phyloP scores from a whole-genome alignment of 345 rosid genomes.

The Noccaea caerulescens region DNA sequence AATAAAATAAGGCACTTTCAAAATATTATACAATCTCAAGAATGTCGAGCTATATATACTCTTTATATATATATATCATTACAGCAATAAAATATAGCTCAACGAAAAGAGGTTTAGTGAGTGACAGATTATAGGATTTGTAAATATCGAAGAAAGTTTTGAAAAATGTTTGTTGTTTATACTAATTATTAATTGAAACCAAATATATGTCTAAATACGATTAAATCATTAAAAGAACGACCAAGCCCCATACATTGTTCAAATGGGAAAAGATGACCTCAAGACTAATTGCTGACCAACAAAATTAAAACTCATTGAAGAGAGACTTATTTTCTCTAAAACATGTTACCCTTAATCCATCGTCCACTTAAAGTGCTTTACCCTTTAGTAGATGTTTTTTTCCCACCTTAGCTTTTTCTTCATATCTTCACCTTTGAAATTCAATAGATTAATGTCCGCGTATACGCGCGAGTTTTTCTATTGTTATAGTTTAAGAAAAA shows the following conservation, averaged over 20 bases:
- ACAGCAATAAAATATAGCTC: conserved; percentile 4
- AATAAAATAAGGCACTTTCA: neutral
- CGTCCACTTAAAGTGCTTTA: conserved; percentile 22
- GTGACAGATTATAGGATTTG: neutral
- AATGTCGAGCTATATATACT: too few relatives aligned
- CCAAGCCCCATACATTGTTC: neutral
- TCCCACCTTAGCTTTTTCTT: conserved; percentile 15
- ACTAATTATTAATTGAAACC: too few relatives aligned
- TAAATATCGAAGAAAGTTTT: too few relatives aligned
- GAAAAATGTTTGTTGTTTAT: too few relatives aligned
- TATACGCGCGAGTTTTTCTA: too few relatives aligned
- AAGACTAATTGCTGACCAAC: neutral
- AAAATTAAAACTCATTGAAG: neutral
- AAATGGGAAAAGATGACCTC: neutral
- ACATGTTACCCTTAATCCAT: neutral
- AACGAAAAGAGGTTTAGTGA: neutral
- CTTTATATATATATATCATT: too few relatives aligned
- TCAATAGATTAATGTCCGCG: too few relatives aligned
- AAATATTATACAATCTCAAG: neutral
- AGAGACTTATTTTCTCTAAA: too few relatives aligned
- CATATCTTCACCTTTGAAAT: neutral
- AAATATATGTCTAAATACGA: too few relatives aligned
- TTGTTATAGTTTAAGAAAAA: too few relatives aligned
- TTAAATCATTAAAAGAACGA: neutral
- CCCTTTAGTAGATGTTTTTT: conserved; percentile 6